Base-by-base conservation (phyloP, 1,284 basidiomycete genomes). In the Boletellus deceptivus region DNA sequence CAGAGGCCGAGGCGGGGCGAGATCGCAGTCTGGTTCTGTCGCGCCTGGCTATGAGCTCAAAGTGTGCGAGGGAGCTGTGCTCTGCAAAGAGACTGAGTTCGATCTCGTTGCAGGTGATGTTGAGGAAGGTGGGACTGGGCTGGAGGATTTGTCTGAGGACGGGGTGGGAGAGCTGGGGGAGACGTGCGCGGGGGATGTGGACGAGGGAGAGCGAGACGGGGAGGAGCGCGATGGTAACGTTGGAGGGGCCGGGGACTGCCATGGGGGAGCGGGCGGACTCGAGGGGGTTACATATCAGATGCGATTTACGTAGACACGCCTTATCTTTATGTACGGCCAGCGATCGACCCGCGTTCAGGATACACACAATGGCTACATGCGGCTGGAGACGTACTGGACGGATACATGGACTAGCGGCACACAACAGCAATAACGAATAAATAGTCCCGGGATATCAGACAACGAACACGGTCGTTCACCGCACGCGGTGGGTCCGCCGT, bases 31-130 rank as follows among this genome's bases (percentile, higher is more conserved):
- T 74, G 29, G 72, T 75, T 33, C 78, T 70, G 59, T 89, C 86
- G 51, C 72, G 78, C 37, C 76, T 71, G 6, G 85, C 82, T 59
- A 86, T 75, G 13, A 72, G 68, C 58, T 83, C 79, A 57, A 89
- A 86, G 56, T 86, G 80, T 11, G 70, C 61, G 17, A 88, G 73
- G 47, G 74, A 67, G 54, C 73, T 70, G 44, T 81, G 72, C 58
- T 88, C 84, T 37, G 83, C 85, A 59, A 88, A 86, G 46, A 89
- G 70, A 64, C 79, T 82, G 64, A 89, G 81, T 68, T 89, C 86
- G 54, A 86, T 77, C 59, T 86, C 80, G 62, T 89, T 89, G 70
- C 78, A 84, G 43, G 86, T 87, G 55, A 89, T 75, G 62, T 84
- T 89, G 63, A 89, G 74, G 64, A 89, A 89, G 10, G 75, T 75